phyloP scores from a whole-genome alignment of 2,329 filamentous ascomycete species.

The Hypoxylon sp. region DNA sequence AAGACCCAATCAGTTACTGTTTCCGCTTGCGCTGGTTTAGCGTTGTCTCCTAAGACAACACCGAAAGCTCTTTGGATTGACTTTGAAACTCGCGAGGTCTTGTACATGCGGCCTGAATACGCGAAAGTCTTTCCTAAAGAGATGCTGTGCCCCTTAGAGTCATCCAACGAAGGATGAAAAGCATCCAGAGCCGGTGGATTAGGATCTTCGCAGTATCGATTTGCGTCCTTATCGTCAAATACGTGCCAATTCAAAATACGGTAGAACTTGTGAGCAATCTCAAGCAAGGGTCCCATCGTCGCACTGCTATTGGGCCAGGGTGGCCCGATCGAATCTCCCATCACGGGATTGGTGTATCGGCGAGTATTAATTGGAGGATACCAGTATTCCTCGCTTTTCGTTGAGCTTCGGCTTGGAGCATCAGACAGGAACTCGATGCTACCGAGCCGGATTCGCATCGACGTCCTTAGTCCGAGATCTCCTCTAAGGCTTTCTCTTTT shows the following conservation, averaged over 20 bases:
- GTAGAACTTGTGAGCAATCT: conserved; percentile 26
- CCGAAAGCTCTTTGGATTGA: conserved; percentile 4
- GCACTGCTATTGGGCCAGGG: conserved; percentile 10
- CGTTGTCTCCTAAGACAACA: not conserved
- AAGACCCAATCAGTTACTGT: conserved; percentile 38
- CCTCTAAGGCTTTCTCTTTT: conserved; percentile 22
- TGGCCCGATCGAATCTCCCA: conserved; percentile 37
- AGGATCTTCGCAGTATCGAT: conserved; percentile 5
- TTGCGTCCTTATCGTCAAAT: conserved; percentile 22
- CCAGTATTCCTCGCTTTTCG: conserved; percentile 20
- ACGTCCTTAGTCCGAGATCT: conserved; percentile 23
- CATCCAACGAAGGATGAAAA: conserved; percentile 30
- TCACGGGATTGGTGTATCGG: conserved; percentile 22
- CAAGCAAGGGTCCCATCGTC: conserved; percentile 30
- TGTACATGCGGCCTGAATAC: conserved; percentile 33
- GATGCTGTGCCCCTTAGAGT: conserved; percentile 3
- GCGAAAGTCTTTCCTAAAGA: conserved; percentile 21
- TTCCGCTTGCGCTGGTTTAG: not conserved
- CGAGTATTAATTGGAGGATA: conserved; percentile 26
- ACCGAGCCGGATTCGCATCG: conserved; percentile 16
- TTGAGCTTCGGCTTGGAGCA: not conserved
- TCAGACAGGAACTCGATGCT: not conserved
- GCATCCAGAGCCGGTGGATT: conserved; percentile 20
- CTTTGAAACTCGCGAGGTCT: conserved; percentile 16
- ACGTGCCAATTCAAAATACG: conserved; percentile 36